Conservation (phyloP, 1,284 basidiomycete species). For the Puccinia polysora region DNA sequence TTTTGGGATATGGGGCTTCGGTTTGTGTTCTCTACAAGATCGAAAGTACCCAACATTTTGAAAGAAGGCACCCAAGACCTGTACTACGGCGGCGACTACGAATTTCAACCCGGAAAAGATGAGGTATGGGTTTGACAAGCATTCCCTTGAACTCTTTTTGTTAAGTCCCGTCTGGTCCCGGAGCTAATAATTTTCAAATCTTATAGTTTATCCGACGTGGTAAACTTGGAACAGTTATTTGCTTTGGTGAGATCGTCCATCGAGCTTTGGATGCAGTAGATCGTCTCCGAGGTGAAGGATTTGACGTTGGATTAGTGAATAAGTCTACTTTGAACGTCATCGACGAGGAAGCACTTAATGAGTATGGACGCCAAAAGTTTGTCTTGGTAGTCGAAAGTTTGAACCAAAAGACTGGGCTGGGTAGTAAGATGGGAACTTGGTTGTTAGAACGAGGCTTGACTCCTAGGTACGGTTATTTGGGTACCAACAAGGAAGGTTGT, state of each 20-base stretch:
- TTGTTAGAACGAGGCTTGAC: conserved; percentile 71
- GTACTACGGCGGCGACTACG: conserved; percentile 67
- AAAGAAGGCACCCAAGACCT: conserved; percentile 66
- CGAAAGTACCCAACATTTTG: conserved; percentile 77
- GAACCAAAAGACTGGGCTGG: conserved; percentile 71
- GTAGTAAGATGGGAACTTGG: conserved; percentile 63
- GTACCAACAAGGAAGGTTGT: conserved; percentile 66
- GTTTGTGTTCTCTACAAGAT: conserved; percentile 77
- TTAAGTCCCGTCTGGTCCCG: neutral
- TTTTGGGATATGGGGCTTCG: conserved; percentile 74
- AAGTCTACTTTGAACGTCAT: conserved; percentile 75
- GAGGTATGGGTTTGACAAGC: conserved; percentile 63
- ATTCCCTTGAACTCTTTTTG: conserved; percentile 63
- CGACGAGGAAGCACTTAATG: conserved; percentile 68
- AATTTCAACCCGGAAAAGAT: conserved; percentile 74
- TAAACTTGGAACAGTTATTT: conserved; percentile 32
- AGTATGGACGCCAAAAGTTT: conserved; percentile 67
- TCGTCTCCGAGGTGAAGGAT: conserved; percentile 63
- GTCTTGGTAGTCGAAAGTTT: conserved; percentile 77
- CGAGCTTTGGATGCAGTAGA: conserved; percentile 73
- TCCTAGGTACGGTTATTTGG: conserved; percentile 74
- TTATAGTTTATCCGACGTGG: conserved; percentile 28
- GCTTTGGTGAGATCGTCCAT: conserved; percentile 65
- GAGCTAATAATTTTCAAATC: too few relatives aligned
- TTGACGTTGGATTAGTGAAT: conserved; percentile 75